phyloP scores from a whole-genome alignment of 192 early-diverging fungal species.

The Linnemannia schmuckeri region DNA sequence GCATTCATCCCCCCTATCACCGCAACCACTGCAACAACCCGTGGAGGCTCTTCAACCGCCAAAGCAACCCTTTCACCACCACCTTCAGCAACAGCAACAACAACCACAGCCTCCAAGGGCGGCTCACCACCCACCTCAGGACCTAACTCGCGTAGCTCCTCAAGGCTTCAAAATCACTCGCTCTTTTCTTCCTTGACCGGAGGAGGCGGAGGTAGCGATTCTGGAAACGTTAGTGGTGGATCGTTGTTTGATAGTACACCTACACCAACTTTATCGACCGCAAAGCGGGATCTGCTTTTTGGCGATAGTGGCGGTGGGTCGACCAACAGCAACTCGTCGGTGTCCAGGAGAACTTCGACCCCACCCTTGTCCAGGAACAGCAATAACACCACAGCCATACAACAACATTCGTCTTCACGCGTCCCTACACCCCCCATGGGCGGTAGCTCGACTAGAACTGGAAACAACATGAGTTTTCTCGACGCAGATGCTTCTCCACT shows the following conservation, averaged over 20 bases:
- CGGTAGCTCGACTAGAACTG: neutral
- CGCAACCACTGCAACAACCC: conserved; percentile 41
- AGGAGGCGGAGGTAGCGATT: conserved; percentile 6
- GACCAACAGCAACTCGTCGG: neutral
- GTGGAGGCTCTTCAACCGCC: conserved; percentile 24
- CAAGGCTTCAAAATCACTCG: conserved; percentile 44
- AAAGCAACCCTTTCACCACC: conserved; percentile 45
- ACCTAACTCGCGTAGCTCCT: conserved; percentile 41
- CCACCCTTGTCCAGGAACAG: conserved; percentile 31
- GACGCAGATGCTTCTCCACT: conserved; percentile 32
- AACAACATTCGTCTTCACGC: conserved; percentile 19
- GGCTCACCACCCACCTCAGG: conserved; percentile 38
- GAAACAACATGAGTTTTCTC: neutral
- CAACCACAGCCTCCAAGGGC: conserved; percentile 5
- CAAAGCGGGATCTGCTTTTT: conserved; percentile 43
- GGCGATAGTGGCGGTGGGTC: conserved; percentile 21
- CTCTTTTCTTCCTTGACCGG: conserved; percentile 40
- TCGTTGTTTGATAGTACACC: conserved; percentile 30
- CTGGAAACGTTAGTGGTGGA: neutral
- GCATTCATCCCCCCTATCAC: conserved; percentile 44
- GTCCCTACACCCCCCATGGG: conserved; percentile 31
- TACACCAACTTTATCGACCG: conserved; percentile 28
- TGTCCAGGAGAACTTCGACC: conserved; percentile 35
- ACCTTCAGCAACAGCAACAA: neutral
- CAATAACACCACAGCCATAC: neutral